phyloP scores from a whole-genome alignment of 2,329 filamentous ascomycete genomes.

The Pseudohalonectria lignicola region DNA sequence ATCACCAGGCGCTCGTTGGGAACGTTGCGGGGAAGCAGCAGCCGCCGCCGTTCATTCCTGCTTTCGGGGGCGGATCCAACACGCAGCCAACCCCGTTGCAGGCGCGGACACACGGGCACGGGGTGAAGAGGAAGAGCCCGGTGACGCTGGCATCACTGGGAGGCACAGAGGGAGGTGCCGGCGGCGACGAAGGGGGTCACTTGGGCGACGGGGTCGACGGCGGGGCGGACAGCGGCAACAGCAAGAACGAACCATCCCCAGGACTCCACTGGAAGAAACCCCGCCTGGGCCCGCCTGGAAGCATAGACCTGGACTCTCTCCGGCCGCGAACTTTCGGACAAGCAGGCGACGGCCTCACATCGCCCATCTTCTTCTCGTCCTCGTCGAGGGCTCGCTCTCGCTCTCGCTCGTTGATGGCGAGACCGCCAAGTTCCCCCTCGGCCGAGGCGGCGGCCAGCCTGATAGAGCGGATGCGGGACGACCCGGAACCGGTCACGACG shows the following conservation, averaged over 20 bases:
- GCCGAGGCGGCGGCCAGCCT: slow-evolving; percentile 33
- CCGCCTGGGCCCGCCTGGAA: slow-evolving; percentile 32
- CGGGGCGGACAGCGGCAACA: neutral
- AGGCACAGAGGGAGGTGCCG: neutral
- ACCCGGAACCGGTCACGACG: slow-evolving; percentile 37
- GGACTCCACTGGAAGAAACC: slow-evolving; percentile 31
- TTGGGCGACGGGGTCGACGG: no score
- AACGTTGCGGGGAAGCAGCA: slow-evolving; percentile 4
- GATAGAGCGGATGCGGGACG: slow-evolving; percentile 32
- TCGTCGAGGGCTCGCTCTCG: no score
- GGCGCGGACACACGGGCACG: no score
- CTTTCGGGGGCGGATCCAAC: no score
- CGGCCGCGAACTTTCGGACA: slow-evolving; percentile 10
- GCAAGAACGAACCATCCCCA: slow-evolving; percentile 10
- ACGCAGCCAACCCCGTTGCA: no score
- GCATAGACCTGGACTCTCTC: slow-evolving; percentile 25
- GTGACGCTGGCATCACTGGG: neutral
- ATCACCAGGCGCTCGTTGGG: slow-evolving; percentile 8
- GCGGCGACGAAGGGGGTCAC: neutral
- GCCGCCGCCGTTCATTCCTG: slow-evolving; percentile 3
- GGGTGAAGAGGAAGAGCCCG: no score
- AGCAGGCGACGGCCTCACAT: slow-evolving; percentile 19
- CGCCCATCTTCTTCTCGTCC: slow-evolving; percentile 42
- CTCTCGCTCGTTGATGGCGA: slow-evolving; percentile 16
- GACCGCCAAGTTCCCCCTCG: slow-evolving; percentile 25